Evolutionary conservation across 345 rosid genomes (phyloP).

Genomic region (Salix purpurea): DNA sequence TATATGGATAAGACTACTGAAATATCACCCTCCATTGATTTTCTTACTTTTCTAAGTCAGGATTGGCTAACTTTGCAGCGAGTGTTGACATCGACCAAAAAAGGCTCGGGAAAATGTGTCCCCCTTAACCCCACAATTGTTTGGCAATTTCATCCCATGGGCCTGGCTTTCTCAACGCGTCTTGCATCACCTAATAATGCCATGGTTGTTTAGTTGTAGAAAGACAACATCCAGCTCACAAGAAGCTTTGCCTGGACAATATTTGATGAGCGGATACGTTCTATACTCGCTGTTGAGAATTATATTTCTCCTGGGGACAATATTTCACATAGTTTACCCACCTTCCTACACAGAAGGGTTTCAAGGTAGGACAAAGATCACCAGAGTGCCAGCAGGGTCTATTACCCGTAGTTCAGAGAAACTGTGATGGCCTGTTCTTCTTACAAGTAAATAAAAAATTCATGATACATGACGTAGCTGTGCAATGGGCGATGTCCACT

Average conservation of each 20-base stretch:
- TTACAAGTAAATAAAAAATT: neutral
- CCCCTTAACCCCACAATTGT: neutral
- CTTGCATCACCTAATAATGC: neutral
- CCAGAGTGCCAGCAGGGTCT: too few species aligned
- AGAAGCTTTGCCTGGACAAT: neutral
- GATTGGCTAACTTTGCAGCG: neutral
- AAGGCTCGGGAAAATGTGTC: neutral
- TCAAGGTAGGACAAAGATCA: too few species aligned
- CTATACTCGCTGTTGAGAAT: too few species aligned
- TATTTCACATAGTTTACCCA: too few species aligned
- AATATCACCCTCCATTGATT: neutral
- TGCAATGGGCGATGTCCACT: neutral
- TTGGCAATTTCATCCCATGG: neutral
- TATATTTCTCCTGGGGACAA: too few species aligned
- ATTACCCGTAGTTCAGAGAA: too few species aligned
- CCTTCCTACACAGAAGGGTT: too few species aligned
- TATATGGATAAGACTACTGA: neutral
- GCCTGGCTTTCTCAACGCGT: neutral
- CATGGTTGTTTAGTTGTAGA: neutral
- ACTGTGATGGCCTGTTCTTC: too few species aligned
- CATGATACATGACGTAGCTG: neutral
- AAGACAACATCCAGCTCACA: neutral
- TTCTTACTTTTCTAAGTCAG: neutral
- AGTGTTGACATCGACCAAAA: conserved; percentile 1
- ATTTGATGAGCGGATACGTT: neutral